Conservation (phyloP, 148 eudicot species). For the Silene conica region DNA sequence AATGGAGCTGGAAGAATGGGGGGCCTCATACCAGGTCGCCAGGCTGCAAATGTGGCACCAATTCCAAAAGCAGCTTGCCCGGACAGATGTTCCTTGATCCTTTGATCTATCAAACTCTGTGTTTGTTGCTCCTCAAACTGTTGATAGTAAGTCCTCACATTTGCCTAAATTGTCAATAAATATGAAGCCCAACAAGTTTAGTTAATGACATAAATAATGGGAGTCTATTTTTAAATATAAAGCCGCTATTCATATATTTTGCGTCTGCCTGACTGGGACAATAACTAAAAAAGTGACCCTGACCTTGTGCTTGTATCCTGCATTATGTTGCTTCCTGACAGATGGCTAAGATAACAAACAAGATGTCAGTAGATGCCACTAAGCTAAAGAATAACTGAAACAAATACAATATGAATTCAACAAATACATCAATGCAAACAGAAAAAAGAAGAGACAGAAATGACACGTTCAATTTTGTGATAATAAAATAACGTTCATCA, state of each 20-base stretch:
- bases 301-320: constrained; percentile 98
- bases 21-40: constrained; percentile 52
- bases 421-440: not conserved
- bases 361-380: constrained; percentile 14
- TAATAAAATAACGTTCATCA: not conserved
- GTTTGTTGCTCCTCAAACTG: constrained; percentile 89
- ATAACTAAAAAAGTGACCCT: not conserved
- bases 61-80: constrained; percentile 67
- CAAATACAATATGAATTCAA: not conserved
- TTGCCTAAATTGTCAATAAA: constrained; percentile 41
- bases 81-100: constrained; percentile 77
- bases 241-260: not conserved
- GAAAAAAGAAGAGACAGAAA: no score
- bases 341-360: constrained; percentile 59
- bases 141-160: constrained; percentile 69
- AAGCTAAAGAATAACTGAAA: not conserved
- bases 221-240: not conserved
- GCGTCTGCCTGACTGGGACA: not conserved
- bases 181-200: not conserved
- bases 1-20: constrained; percentile 62
- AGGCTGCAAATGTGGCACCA: constrained; percentile 54
- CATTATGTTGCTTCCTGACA: constrained; percentile 91
- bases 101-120: constrained; percentile 81
- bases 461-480: not conserved
- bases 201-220: not conserved